phyloP scores from a whole-genome alignment of 441 rosid species.

The Cnidoscolus chayamansa region DNA sequence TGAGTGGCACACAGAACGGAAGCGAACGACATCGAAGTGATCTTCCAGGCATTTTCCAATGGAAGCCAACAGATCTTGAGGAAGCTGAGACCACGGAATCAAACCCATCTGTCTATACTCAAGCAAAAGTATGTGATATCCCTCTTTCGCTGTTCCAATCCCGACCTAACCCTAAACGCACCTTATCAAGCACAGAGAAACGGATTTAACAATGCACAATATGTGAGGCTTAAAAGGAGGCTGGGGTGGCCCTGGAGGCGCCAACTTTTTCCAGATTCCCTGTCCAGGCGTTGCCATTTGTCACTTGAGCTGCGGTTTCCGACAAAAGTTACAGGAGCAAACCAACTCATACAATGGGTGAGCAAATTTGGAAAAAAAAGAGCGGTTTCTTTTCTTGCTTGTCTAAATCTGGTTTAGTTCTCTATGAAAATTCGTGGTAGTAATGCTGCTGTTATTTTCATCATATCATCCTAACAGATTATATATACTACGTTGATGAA shows the following conservation, averaged over 20 bases:
- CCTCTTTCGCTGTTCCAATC: not conserved
- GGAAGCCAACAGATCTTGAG: not conserved
- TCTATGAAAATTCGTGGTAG: too few relatives aligned
- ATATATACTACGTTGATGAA: too few relatives aligned
- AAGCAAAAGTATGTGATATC: not conserved
- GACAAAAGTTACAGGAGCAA: not conserved
- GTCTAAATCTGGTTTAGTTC: not conserved
- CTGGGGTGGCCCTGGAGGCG: not conserved
- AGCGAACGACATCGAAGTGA: not conserved
- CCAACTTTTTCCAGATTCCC: not conserved
- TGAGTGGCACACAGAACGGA: not conserved
- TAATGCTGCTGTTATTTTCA: too few relatives aligned
- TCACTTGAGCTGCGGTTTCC: not conserved
- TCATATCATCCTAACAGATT: too few relatives aligned
- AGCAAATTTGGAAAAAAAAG: not conserved
- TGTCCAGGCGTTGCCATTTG: not conserved
- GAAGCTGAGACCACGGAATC: not conserved
- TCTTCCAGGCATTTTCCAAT: not conserved
- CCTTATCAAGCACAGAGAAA: not conserved
- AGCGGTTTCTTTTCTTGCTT: not conserved
- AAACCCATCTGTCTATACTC: not conserved
- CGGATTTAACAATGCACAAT: not conserved
- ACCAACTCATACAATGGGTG: not conserved
- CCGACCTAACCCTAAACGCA: not conserved
- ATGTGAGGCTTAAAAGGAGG: not conserved